phyloP scores from a whole-genome alignment of 305 asterid genomes.

The Solanum hybrid region DNA sequence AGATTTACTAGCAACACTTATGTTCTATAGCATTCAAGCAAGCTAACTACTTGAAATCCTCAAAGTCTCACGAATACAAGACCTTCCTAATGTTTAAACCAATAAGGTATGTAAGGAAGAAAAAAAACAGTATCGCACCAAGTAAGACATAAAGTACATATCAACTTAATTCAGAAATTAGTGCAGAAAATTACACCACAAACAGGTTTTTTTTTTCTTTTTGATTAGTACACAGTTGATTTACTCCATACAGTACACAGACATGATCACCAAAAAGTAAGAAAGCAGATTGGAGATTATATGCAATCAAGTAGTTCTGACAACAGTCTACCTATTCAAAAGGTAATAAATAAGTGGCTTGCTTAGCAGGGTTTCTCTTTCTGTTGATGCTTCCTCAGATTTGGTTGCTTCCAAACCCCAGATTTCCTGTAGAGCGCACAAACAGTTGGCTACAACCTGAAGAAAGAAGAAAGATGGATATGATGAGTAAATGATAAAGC shows the following conservation, averaged over 20 bases:
- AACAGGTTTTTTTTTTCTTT: neutral
- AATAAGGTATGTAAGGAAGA: neutral
- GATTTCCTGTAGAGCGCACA: slow-evolving; percentile 84
- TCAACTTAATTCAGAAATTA: neutral
- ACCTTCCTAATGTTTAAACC: neutral
- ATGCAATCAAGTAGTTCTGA: neutral
- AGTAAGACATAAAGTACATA: neutral
- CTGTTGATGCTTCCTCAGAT: slow-evolving; percentile 87
- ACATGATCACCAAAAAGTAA: neutral
- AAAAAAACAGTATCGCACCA: neutral
- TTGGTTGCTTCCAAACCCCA: slow-evolving; percentile 91
- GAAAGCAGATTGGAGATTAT: neutral
- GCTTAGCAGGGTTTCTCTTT: slow-evolving; percentile 78
- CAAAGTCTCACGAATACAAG: neutral
- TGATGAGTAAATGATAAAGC: neutral
- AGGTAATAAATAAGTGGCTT: slow-evolving; percentile 81
- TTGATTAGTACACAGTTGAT: neutral
- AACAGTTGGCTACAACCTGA: slow-evolving; percentile 94
- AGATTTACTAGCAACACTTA: neutral
- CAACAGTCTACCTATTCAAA: slow-evolving; percentile 54
- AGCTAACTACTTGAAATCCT: neutral
- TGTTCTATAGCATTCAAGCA: neutral
- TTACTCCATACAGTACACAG: neutral
- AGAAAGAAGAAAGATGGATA: slow-evolving; percentile 6
- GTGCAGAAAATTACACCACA: neutral